These are phyloP conservation scores for Musa itinerans DNA, from an alignment of 176 grass and related monocot genomes.

Conservation along the genomic window DNA sequence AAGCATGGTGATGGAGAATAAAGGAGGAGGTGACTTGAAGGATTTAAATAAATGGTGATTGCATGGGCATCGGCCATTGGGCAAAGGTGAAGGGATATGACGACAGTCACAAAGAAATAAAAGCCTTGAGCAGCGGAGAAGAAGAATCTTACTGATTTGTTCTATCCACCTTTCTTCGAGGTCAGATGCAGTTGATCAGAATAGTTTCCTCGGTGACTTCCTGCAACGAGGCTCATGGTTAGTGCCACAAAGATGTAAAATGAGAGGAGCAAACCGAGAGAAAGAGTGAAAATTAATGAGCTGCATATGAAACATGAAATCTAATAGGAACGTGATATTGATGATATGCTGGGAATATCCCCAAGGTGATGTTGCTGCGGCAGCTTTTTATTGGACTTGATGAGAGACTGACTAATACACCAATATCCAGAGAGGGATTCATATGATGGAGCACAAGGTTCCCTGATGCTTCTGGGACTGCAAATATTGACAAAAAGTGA, in stretches of 20 bases:
- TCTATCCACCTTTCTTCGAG: neutral
- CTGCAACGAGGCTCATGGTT: too few species aligned
- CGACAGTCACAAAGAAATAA: neutral
- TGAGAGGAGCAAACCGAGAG: too few species aligned
- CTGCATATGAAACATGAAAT: too few species aligned
- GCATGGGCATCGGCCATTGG: constrained; percentile 9
- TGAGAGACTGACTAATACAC: too few species aligned
- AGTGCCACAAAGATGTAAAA: too few species aligned
- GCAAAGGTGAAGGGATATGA: neutral
- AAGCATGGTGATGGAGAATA: constrained; percentile 2
- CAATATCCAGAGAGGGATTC: neutral
- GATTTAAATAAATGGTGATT: too few species aligned
- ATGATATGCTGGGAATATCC: too few species aligned
- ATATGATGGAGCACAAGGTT: constrained; percentile 12
- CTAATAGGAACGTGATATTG: too few species aligned
- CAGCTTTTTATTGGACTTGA: too few species aligned
- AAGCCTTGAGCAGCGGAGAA: neutral
- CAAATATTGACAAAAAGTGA: neutral
- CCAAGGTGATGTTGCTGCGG: too few species aligned
- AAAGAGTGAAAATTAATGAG: too few species aligned
- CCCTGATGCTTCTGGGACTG: neutral
- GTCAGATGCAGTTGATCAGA: neutral
- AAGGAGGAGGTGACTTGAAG: neutral
- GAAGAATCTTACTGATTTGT: neutral
- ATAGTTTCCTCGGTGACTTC: too few species aligned